phyloP scores from a whole-genome alignment of 139 green algal genomes.

The Choricystis sp. region DNA sequence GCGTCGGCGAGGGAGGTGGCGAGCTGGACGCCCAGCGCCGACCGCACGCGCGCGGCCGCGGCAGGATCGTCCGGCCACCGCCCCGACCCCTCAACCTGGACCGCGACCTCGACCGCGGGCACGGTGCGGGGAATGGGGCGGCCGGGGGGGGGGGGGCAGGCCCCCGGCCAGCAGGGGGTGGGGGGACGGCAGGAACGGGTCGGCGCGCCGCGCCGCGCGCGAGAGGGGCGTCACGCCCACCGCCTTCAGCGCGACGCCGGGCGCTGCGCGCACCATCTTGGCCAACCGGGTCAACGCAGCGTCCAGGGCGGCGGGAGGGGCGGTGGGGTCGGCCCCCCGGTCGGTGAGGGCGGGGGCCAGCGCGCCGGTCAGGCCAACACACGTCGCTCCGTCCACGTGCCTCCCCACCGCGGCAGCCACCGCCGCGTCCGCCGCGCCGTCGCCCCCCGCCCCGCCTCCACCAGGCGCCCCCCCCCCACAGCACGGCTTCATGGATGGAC shows the following conservation, averaged over 20 bases:
- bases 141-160: not conserved
- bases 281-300: slow-evolving; percentile 37
- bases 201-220: slow-evolving; percentile 28
- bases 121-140: slow-evolving; percentile 33
- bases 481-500: slow-evolving; percentile 54
- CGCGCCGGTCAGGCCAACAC: slow-evolving; percentile 12
- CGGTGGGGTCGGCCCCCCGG: too few relatives aligned
- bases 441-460: slow-evolving; percentile 11
- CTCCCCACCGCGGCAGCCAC: slow-evolving; percentile 21
- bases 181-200: slow-evolving; percentile 37
- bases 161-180: slow-evolving; percentile 38
- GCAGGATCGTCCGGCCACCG: slow-evolving; percentile 38
- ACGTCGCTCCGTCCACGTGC: slow-evolving; percentile 24
- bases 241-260: slow-evolving; percentile 27
- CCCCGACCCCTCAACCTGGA: slow-evolving; percentile 60
- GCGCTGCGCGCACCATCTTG: slow-evolving; percentile 50
- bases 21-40: slow-evolving; percentile 55
- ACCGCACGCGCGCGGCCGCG: slow-evolving; percentile 54
- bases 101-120: slow-evolving; percentile 44
- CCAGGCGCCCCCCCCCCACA: slow-evolving; percentile 34
- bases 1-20: slow-evolving; percentile 23
- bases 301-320: slow-evolving; percentile 12
- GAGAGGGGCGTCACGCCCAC: slow-evolving; percentile 44
- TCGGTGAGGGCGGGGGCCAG: slow-evolving; percentile 28
- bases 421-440: slow-evolving; percentile 36